Evolutionary conservation across 1,284 basidiomycete genomes (phyloP), one percentile per base, ranked within the genome.

Genomic region (Ceratobasidium papillatum): DNA sequence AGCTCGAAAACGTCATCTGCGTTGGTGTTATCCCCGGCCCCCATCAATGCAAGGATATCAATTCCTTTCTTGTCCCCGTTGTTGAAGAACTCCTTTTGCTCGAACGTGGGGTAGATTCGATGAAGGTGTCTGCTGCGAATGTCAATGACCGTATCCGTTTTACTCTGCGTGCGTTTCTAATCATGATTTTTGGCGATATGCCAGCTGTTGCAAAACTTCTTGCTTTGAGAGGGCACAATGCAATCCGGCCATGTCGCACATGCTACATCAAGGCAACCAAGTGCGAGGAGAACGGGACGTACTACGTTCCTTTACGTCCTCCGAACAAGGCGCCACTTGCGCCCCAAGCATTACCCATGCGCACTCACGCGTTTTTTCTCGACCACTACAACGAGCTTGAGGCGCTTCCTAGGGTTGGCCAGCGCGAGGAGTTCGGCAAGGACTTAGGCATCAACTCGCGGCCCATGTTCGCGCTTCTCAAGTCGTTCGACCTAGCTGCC

Each of bases 201-300:
- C 74, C 62, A 7, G 75, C 76, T 1, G 45, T 78, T 11, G 32
- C 54, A 14, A 76, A 78, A 27, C 9, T 76, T 1, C 66, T 77
- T 38, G 27, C 19, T 27, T 38, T 77, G 14, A 78, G 74, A 41
- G 77, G 77, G 0, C 76, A 75, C 41, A 77, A 77, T 64, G 74
- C 45, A 8, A 47, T 69, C 19, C 30, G 38, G 14, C 77, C 74
- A 2, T 78, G 77, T 36, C 74, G 65, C 17, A 27, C 61, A 5
- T 78, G 77, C 54, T 61, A 54, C 11, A 77, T 77, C 3, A 14
- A 41, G 14, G 76, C 54, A 56, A 41, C 86, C 0, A 78, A 51
- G 3, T 49, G 49, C 36, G 61, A 56, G 11, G 14, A 61, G 32
- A 32, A 5, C 19, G 12, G 1, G 1, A 25, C 36, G 3, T 65